Base-by-base conservation (phyloP, 2,329 filamentous ascomycete species). In the Talaromyces funiculosus region DNA sequence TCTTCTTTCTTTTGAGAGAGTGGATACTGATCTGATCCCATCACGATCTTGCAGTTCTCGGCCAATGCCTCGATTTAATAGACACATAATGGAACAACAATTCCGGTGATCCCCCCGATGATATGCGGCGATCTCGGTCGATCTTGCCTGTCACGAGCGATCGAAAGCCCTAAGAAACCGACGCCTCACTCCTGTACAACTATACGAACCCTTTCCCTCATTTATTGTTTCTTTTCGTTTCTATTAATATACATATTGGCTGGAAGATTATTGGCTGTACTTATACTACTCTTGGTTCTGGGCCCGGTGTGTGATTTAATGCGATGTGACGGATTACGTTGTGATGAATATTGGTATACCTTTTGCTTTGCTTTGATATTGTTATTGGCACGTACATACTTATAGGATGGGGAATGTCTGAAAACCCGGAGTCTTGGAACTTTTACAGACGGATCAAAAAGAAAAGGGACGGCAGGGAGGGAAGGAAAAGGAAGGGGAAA, bases 21-120 rank as follows among this genome's bases (percentile, higher is more conserved):
- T 33, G 20, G 33, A 40, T 2, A 40, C 33, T 37, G 40, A 54
- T 14, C 18, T 35, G 38, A 26, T 38, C 10, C 45, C 29, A 49
- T 59, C n/a, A 26, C 53, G 18, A 24, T 43, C 16, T 29, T 29
- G 20, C 33, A 59, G 57, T 59, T 42, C 57, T 60, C 2, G 49
- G 57, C 14, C 57, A 60, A 60, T 60, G 57, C 22, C 49, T 60
- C 10, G 57, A 60, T 54, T 51, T 60, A n/a, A 33, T 60, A 29
- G 47, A 53, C 12, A 29, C 47, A 8, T 59, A 53, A 33, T 18
- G 22, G 16, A 22, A 53, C 7, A 29, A 37, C 33, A 29, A 38
- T 38, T 29, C 18, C 35, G 14, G 31, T 38, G 42, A 26, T 10
- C n/a, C 29, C 29, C 3, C 9, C 14, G 6, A 22, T 16, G 4